Percentiles rank a stretch among this genome's conserved stretches.
These are phyloP conservation scores for Trichosporon inkin DNA, from an alignment of 1,284 basidiomycete genomes.

Conservation along the genomic window DNA sequence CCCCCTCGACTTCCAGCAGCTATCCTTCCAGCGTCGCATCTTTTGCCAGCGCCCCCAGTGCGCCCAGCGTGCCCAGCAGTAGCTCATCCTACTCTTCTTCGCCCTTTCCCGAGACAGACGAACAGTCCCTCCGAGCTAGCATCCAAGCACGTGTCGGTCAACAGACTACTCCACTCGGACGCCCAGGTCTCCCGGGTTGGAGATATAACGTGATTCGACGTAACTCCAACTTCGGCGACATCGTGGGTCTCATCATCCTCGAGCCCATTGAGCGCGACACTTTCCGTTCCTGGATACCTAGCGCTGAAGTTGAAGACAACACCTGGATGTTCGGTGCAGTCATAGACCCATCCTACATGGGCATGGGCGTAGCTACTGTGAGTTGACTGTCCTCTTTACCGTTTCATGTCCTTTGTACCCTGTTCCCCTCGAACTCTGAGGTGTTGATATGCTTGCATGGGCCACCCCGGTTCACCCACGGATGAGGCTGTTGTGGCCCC, in stretches of 20 bases:
- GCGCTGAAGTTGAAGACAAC: not conserved
- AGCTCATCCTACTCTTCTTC: not conserved
- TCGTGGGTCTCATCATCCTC: not conserved
- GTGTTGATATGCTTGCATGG: not conserved
- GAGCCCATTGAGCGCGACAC: conserved; percentile 2
- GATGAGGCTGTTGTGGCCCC: too few relatives aligned
- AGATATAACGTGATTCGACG: not conserved
- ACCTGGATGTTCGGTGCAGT: conserved; percentile 6
- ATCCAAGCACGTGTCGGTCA: not conserved
- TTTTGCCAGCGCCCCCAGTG: not conserved
- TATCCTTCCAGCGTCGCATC: not conserved
- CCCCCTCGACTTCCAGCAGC: not conserved
- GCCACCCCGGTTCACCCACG: too few relatives aligned
- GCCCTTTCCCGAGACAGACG: conserved; percentile 2
- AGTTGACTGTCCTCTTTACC: not conserved
- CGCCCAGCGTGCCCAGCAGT: not conserved
- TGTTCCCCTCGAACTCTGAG: not conserved
- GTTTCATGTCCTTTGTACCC: not conserved
- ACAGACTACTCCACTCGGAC: not conserved
- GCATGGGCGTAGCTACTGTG: conserved; percentile 6
- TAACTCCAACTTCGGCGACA: conserved; percentile 1
- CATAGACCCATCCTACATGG: conserved; percentile 4
- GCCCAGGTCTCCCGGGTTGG: not conserved
- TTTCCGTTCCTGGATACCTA: not conserved
- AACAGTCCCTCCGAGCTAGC: not conserved